phyloP scores from a whole-genome alignment of 116 monocot species.

The Iris pallida region DNA sequence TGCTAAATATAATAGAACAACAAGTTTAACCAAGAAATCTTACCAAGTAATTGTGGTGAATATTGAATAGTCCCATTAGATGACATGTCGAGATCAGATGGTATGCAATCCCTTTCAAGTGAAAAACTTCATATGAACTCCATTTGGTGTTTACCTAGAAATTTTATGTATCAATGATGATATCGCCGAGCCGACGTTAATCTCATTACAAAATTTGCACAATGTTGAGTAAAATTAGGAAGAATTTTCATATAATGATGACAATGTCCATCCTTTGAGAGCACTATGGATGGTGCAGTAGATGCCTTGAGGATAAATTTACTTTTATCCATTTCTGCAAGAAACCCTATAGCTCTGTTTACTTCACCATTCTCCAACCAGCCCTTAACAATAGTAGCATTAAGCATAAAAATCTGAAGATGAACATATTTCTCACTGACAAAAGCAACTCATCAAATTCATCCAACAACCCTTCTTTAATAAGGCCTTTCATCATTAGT shows the following conservation, averaged over 20 bases:
- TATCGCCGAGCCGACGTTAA: not conserved
- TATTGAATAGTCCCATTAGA: too few species aligned
- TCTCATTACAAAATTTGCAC: not conserved
- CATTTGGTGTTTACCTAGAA: too few species aligned
- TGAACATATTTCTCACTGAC: constrained; percentile 8
- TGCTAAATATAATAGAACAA: too few species aligned
- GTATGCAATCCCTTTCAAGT: too few species aligned
- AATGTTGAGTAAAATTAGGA: constrained; percentile 9
- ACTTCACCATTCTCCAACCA: constrained; percentile 10
- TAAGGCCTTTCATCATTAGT: constrained; percentile 8
- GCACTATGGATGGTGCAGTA: not conserved
- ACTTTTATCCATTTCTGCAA: constrained; percentile 5
- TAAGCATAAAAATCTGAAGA: not conserved
- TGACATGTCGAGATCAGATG: too few species aligned
- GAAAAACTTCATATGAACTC: too few species aligned
- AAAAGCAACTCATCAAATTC: constrained; percentile 11
- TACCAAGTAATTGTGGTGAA: too few species aligned
- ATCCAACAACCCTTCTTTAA: constrained; percentile 11
- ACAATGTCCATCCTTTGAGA: constrained; percentile 5
- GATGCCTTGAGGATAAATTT: not conserved
- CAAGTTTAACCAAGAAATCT: too few species aligned
- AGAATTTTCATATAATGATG: constrained; percentile 11
- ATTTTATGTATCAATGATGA: too few species aligned
- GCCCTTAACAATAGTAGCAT: constrained; percentile 9
- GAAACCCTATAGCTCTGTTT: constrained; percentile 12